Evolutionary conservation across 75 land plant genomes (phyloP), one percentile per base, ranked within the genome.

Genomic region (Azolla pinnata): DNA sequence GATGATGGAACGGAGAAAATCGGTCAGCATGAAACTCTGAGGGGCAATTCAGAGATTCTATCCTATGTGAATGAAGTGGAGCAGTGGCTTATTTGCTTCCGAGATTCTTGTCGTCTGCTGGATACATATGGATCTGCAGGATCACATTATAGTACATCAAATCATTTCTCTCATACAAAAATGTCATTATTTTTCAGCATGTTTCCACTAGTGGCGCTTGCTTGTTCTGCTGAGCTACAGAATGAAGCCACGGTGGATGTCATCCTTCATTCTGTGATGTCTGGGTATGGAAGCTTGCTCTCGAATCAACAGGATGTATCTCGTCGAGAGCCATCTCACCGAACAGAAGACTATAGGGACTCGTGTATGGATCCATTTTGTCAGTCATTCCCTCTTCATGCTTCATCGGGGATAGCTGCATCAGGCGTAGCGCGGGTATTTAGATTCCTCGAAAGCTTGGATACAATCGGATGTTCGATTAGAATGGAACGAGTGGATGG

Each of bases 331-430:
- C 54, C 54, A 25, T 52, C 54, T 1, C 54, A 52, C 14, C 54
- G 54, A 3, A 52, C 54, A 25, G 54, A 52, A 14, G 54, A 52
- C 14, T 52, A 25, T 14, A 52, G 29, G 54, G 54, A 52, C 14
- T 4, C 2, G 28, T 52, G 54, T 14, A 2, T 19, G 10, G 25
- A 1, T 14, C 54, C 54, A 25, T 27, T 52, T 23, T 52, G 54
- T 26, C 27, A 10, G 14, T 10, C 24, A 25, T 27, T 27, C 27
- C 2, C 54, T 2, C 27, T 5, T 23, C 54, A 52, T 52, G 54
- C 54, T 25, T 23, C 29, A 25, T 18, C 29, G 3, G 9, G 25
- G 10, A 5, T 35, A 5, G 21, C 2, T 18, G 49, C 49, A 18
- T 46, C 49, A 4, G 26, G 26, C 3, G 4, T 52, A 24, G 26